Evolutionary conservation across 2,329 filamentous ascomycete genomes (phyloP), one percentile per base, ranked within the genome.

Genomic region (Talaromyces rugulosus): DNA sequence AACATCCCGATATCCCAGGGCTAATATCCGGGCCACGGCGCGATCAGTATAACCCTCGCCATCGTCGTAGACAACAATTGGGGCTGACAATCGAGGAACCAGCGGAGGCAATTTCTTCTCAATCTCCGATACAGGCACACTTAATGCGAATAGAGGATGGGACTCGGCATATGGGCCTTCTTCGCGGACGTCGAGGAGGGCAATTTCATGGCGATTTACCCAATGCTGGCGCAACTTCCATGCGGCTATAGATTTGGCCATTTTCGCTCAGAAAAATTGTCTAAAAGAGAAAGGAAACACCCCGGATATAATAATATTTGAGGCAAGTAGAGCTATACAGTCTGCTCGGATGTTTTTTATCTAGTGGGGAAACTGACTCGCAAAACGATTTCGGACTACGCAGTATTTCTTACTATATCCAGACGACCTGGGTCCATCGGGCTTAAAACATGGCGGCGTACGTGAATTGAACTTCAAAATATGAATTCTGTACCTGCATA

Each of bases 161-260:
- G 71, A 63, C 4, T 66, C 62, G 9, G 71, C 62, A 60, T 68
- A 73, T 14, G 70, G 70, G 2, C 69, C 70, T 67, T 73, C 71
- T 66, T 73, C 71, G 11, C 71, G 69, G n/a, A 73, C 68, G 23
- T 73, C 71, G 33, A 73, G 59, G 27, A 73, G 65, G 11, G 70
- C 70, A 42, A 72, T 66, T 61, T 72, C 71, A 8, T 62, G 18
- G 6, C 58, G 30, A 60, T 67, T 68, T 18, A 62, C 33, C 71
- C 71, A 73, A 52, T 65, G 58, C 1, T 60, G 63, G 55, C 71
- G 70, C 28, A 72, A 50, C 18, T 68, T 47, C 6, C 59, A 47
- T 27, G 70, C 56, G 16, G 61, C 68, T 14, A 72, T 67, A 23
- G 47, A 61, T 59, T 68, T 69, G 28, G 61, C 52, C 69, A 71